Evolutionary conservation across 768 basidiomycete genomes (phyloP), one percentile per base, ranked within the genome.

Genomic region (Hydnum rufescens): DNA sequence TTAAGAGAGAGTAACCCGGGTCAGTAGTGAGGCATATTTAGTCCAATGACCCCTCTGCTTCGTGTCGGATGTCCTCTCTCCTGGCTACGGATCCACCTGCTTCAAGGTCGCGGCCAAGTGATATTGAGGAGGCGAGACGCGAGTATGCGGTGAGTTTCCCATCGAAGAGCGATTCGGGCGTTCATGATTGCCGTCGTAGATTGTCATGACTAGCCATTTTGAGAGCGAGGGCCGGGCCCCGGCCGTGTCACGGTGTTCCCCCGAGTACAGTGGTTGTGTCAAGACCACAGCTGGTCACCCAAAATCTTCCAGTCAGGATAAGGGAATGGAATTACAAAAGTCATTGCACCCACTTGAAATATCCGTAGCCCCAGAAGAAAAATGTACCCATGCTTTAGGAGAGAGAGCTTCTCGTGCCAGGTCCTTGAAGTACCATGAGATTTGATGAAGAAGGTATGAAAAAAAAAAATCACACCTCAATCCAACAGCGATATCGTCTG

Each of bases 161-260:
- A 62, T 95, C 88, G 57, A 97, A 82, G 23, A 88, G 73, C 44
- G 88, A 87, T 63, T 97, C 93, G 26, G 95, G 77, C 3, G 90
- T 90, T 60, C 92, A 74, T 66, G 87, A 87, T 65, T 93, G 89
- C 51, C 89, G 71, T 60, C 95, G 84, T 29, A 96, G 72, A 52
- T 81, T 75, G 59, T 97, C 93, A 68, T 90, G 92, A 58, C 70
- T 77, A 54, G 80, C 71, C 82, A 85, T 87, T 39, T n/a, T n/a
- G n/a, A n/a, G n/a, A n/a, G n/a, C n/a, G n/a, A n/a, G n/a, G n/a
- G n/a, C n/a, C n/a, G n/a, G n/a, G n/a, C n/a, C n/a, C n/a, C n/a
- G n/a, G n/a, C n/a, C n/a, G n/a, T n/a, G n/a, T n/a, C n/a, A n/a
- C n/a, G n/a, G n/a, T n/a, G n/a, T n/a, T n/a, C n/a, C n/a, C n/a